Conservation (phyloP, 345 rosid species). For the Eucalyptus victrix region DNA sequence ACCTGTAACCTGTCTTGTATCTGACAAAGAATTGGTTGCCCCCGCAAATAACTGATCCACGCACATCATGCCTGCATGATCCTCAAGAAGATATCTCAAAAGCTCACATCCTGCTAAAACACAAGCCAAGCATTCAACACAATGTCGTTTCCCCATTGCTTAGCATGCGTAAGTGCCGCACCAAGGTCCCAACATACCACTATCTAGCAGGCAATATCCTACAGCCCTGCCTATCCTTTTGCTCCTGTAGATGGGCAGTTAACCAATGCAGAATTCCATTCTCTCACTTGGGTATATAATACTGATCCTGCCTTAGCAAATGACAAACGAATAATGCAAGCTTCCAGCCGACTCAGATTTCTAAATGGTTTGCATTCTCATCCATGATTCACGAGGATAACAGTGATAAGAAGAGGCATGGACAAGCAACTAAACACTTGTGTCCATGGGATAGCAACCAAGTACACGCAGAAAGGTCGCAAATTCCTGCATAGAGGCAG, state of each 20-base stretch:
- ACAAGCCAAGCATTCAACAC: not conserved
- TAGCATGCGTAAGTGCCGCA: not conserved
- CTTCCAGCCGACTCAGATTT: not conserved
- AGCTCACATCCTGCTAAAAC: not conserved
- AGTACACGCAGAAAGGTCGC: constrained; percentile 57
- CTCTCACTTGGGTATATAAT: not conserved
- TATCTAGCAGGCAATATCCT: not conserved
- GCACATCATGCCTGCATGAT: not conserved
- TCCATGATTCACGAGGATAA: not conserved
- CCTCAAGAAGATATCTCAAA: not conserved
- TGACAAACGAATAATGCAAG: not conserved
- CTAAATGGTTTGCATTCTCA: not conserved
- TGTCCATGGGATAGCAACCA: constrained; percentile 49
- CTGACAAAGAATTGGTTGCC: not conserved
- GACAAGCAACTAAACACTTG: not conserved
- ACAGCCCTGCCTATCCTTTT: not conserved
- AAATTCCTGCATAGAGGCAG: constrained; percentile 28
- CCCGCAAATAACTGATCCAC: not conserved
- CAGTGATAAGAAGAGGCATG: not conserved
- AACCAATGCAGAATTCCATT: not conserved
- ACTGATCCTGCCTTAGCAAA: not conserved
- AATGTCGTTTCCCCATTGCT: not conserved
- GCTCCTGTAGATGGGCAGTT: not conserved
- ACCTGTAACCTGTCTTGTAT: not conserved
- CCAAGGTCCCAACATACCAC: not conserved